phyloP scores from a whole-genome alignment of 345 rosid species.

The Euphorbia tirucalli region DNA sequence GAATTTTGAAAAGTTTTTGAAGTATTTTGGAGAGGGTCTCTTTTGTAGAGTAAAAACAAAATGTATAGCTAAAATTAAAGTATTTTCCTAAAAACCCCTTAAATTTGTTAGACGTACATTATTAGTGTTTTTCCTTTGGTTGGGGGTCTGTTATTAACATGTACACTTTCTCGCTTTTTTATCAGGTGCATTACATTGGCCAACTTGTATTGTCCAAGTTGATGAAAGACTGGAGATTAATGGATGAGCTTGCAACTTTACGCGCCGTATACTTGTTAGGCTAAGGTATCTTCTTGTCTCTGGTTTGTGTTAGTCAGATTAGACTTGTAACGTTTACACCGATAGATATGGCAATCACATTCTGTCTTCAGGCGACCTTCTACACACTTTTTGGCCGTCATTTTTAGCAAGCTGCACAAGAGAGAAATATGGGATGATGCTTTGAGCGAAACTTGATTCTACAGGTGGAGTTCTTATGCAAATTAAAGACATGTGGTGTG shows the following conservation, averaged over 20 bases:
- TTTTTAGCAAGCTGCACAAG: slow-evolving; percentile 74
- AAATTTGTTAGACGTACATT: too few relatives aligned
- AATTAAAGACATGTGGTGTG: slow-evolving; percentile 3
- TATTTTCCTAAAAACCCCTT: too few relatives aligned
- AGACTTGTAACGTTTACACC: slow-evolving; percentile 16
- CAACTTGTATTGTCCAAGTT: slow-evolving; percentile 69
- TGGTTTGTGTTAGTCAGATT: slow-evolving; percentile 2
- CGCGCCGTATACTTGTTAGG: slow-evolving; percentile 97
- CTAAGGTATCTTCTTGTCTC: slow-evolving; percentile 57
- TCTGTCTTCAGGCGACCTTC: slow-evolving; percentile 71
- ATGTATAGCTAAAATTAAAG: too few relatives aligned
- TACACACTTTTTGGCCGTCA: slow-evolving; percentile 86
- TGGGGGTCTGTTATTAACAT: slow-evolving; percentile 2
- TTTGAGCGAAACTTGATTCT: slow-evolving; percentile 83
- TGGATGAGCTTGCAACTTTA: slow-evolving; percentile 94
- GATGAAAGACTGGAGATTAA: slow-evolving; percentile 91
- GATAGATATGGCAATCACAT: slow-evolving; percentile 18
- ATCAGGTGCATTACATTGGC: slow-evolving; percentile 79
- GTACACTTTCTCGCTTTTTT: neutral
- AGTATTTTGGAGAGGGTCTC: too few relatives aligned
- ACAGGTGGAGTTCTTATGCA: slow-evolving; percentile 60
- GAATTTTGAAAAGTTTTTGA: too few relatives aligned
- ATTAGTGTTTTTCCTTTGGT: slow-evolving; percentile 9
- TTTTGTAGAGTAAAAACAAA: too few relatives aligned
- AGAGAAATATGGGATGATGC: slow-evolving; percentile 91